Percentiles rank a stretch among this genome's conserved stretches.
These are phyloP conservation scores for Alternaria viburni DNA, from an alignment of 2,329 filamentous ascomycete genomes.

Conservation along the genomic window DNA sequence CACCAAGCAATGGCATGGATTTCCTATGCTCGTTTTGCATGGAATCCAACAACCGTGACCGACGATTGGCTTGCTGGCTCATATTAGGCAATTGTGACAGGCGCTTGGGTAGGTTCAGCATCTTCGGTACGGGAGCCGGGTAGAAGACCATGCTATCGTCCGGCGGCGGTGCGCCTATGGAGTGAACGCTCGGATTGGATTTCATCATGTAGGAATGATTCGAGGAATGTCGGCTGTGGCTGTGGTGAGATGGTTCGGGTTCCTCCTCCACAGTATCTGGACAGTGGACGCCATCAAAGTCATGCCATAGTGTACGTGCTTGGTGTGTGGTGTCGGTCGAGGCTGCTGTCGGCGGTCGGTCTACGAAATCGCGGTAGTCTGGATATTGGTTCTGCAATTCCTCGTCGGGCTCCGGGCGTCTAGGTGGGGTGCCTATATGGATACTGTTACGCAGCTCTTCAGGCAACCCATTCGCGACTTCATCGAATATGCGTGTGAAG, in stretches of 20 bases:
- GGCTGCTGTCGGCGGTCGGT: constrained; percentile 59
- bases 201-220: constrained; percentile 55
- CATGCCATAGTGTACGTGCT: constrained; percentile 71
- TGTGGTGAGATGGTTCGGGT: constrained; percentile 29
- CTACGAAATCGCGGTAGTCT: constrained; percentile 38
- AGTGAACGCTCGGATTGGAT: constrained; percentile 23
- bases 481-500: constrained; percentile 46
- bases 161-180: constrained; percentile 57
- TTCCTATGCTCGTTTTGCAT: constrained; percentile 64
- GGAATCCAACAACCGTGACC: constrained; percentile 73
- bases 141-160: constrained; percentile 91
- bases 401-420: constrained; percentile 12
- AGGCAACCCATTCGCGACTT: constrained; percentile 44
- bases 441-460: constrained; percentile 37
- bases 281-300: constrained; percentile 83
- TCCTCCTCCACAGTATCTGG: constrained; percentile 55
- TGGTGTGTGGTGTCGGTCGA: constrained; percentile 70
- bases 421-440: constrained; percentile 13
- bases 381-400: constrained; percentile 12
- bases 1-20: constrained; percentile 49
- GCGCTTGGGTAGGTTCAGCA: constrained; percentile 90
- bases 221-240: constrained; percentile 33
- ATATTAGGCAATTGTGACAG: constrained; percentile 76
- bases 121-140: constrained; percentile 89
- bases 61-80: constrained; percentile 69